Conservation (phyloP, 192 early-diverging fungal genomes). For the Jimgerdemannia lactiflua region DNA sequence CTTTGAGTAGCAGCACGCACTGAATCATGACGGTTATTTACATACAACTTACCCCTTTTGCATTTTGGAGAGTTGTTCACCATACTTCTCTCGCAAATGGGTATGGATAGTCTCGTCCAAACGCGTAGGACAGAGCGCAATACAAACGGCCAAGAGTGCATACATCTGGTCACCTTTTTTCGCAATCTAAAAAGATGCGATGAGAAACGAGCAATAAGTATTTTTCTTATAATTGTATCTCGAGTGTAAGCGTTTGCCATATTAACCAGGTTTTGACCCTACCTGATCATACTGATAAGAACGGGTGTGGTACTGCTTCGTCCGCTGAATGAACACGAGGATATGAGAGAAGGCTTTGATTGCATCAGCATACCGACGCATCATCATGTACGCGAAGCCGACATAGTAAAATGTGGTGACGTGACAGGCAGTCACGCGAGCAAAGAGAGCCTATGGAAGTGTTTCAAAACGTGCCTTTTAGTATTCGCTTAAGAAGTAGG, state of each 20-base stretch:
- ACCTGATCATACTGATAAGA: constrained; percentile 90
- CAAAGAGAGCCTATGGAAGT: constrained; percentile 70
- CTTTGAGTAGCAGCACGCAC: too few relatives aligned
- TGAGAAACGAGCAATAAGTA: constrained; percentile 12
- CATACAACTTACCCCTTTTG: constrained; percentile 61
- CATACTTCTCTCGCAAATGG: constrained; percentile 87
- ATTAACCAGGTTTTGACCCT: background rate
- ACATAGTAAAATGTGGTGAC: constrained; percentile 98
- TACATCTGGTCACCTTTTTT: constrained; percentile 98
- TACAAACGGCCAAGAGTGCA: constrained; percentile 85
- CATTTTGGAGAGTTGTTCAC: constrained; percentile 85
- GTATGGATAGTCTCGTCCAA: constrained; percentile 93
- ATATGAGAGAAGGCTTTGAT: constrained; percentile 91
- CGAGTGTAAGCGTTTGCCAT: too few relatives aligned
- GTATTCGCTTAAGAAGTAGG: too few relatives aligned
- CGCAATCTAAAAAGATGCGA: constrained; percentile 47
- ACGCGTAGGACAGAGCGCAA: constrained; percentile 88
- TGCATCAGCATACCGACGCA: constrained; percentile 94
- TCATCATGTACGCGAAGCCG: constrained; percentile 98
- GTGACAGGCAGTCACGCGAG: constrained; percentile 95
- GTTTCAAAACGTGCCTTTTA: background rate
- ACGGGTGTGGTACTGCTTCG: constrained; percentile 92
- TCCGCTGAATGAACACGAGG: constrained; percentile 85
- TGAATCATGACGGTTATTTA: too few relatives aligned
- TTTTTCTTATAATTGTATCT: background rate